Conservation (phyloP, 1,284 basidiomycete species). For the Inonotus hispidus region DNA sequence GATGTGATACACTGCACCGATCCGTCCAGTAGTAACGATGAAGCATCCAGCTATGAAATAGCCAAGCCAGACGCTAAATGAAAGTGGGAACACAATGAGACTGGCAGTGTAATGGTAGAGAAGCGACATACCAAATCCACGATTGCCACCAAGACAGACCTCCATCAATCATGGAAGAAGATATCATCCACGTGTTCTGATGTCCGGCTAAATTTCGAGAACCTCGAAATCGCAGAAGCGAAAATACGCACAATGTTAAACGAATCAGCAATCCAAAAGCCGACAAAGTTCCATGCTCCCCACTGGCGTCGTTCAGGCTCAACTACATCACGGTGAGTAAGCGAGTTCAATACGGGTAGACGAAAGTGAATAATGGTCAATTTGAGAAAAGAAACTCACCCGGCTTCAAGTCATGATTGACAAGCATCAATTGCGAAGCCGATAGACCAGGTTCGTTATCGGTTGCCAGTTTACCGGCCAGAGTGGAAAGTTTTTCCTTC, state of each 20-base stretch:
- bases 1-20: constrained; percentile 74
- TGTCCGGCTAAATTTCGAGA: constrained; percentile 11
- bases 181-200: constrained; percentile 62
- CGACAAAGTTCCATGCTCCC: constrained; percentile 55
- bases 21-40: constrained; percentile 75
- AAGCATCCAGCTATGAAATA: constrained; percentile 71
- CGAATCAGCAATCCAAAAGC: constrained; percentile 75
- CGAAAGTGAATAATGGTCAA: not conserved
- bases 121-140: constrained; percentile 43
- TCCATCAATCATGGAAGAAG: constrained; percentile 67
- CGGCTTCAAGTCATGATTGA: constrained; percentile 18
- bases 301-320: constrained; percentile 52
- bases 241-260: constrained; percentile 68
- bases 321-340: constrained; percentile 32
- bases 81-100: constrained; percentile 18
- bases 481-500: not conserved
- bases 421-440: constrained; percentile 17
- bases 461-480: constrained; percentile 6
- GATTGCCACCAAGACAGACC: constrained; percentile 83
- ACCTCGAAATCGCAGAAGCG: constrained; percentile 9
- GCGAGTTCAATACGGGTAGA: not conserved
- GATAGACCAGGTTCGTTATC: constrained; percentile 17
- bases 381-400: not conserved
- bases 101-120: not conserved
- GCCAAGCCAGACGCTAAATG: constrained; percentile 59